Evolutionary conservation across 345 rosid genomes (phyloP), one percentile per base, ranked within the genome.

Genomic region (Capsella bursapastoris): DNA sequence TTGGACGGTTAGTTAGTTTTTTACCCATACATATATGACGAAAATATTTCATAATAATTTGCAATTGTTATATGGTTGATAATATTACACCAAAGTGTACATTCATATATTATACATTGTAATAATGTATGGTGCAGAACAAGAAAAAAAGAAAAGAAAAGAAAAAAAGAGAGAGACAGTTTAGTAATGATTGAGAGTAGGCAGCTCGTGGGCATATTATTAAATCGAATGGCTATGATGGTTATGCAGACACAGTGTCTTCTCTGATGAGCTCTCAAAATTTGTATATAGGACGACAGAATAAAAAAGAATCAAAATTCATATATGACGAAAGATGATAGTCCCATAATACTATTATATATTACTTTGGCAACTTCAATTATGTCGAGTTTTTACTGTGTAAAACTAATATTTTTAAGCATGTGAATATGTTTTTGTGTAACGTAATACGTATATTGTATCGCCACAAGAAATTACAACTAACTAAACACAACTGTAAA

Each of bases 131-230:
- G n/a, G 50, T 12, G 31, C 6, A 22, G 25, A 22, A 29, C 1
- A 29, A 29, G 5, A 4, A 29, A 29, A 29, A 4, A 29, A 18
- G 22, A 18, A 18, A 29, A 29, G 0, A 29, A 29, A 3, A 35
- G 29, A 13, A 60, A 32, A 48, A 4, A 15, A 13, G 2, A 43
- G 37, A 35, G 71, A 65, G 51, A 12, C 38, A 66, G 71, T 66
- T 65, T 35, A 31, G 67, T 68, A 60, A 75, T 75, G 79, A 60
- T 68, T 59, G 68, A 59, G 68, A 59, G 61, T 43, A 31, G 38
- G 47, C 57, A 51, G 32, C 57, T 75, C 56, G 79, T 60, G 79
- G 38, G 62, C 13, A 32, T 58, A 49, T 48, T 66, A 38, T 74
- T 48, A 49, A 41, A 64, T 40, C 47, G 50, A 34, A 73, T 56